Conservation (phyloP, 164 flowering plant genomes). For the Piper betle region DNA sequence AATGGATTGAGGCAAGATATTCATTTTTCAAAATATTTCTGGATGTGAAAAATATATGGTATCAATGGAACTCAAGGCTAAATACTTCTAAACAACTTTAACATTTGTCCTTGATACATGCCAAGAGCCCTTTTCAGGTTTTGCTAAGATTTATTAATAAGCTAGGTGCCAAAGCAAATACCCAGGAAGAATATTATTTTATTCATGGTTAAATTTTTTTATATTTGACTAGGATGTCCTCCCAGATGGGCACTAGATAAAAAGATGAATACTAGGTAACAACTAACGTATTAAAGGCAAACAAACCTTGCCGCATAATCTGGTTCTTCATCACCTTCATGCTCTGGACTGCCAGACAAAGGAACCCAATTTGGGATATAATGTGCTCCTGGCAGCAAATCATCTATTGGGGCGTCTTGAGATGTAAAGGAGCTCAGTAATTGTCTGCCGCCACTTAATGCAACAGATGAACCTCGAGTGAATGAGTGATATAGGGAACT, state of each 20-base stretch:
- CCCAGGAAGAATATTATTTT: too few relatives aligned
- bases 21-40: neutral
- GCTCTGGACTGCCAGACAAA: constrained; percentile 18
- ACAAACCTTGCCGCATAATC: constrained; percentile 85
- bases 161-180: neutral
- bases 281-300: neutral
- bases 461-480: constrained; percentile 16
- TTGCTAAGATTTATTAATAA: neutral
- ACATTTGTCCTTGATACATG: too few relatives aligned
- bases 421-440: constrained; percentile 12
- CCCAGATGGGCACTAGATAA: neutral
- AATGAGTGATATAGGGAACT: constrained; percentile 29
- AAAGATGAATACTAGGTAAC: neutral
- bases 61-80: too few relatives aligned
- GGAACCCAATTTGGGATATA: constrained; percentile 87
- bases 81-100: too few relatives aligned
- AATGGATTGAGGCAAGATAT: neutral
- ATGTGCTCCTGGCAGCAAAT: constrained; percentile 41
- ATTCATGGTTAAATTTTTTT: too few relatives aligned
- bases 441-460: constrained; percentile 13
- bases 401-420: constrained; percentile 21
- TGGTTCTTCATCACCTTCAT: constrained; percentile 27
- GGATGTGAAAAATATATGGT: too few relatives aligned
- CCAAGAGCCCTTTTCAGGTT: too few relatives aligned
- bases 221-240: too few relatives aligned